Evolutionary conservation across 495 filamentous ascomycete species (phyloP).

Genomic region (Penicillium lividum): DNA sequence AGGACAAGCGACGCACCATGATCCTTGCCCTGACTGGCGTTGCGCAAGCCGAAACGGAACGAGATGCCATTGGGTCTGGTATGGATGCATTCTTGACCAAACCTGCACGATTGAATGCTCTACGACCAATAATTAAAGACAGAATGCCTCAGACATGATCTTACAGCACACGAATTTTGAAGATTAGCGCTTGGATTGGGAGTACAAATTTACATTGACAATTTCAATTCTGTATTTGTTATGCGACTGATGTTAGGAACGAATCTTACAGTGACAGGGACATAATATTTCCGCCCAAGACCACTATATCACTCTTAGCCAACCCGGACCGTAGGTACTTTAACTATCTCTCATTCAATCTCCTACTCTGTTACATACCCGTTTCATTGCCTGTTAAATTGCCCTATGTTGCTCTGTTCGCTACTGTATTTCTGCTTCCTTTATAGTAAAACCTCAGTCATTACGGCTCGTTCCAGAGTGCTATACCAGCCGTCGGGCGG

Average conservation of each 20-base stretch:
- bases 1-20: slow-evolving; percentile 7
- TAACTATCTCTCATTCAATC: no score
- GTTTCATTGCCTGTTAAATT: no score
- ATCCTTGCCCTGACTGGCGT: slow-evolving; percentile 41
- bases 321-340: no score
- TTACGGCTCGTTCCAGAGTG: no score
- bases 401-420: no score
- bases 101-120: slow-evolving; percentile 24
- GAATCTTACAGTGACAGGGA: no score
- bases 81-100: slow-evolving; percentile 43
- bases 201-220: neutral
- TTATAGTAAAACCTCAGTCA: no score
- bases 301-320: no score
- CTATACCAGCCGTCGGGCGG: no score
- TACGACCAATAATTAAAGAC: slow-evolving; percentile 20
- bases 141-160: slow-evolving; percentile 2
- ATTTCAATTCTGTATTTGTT: neutral
- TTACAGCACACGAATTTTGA: slow-evolving; percentile 1
- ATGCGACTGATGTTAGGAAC: neutral
- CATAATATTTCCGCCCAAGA: no score
- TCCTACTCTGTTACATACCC: no score
- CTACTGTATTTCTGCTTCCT: no score
- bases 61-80: slow-evolving; percentile 33
- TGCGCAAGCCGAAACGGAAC: slow-evolving; percentile 29
- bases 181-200: neutral